Evolutionary conservation across 2,329 filamentous ascomycete genomes (phyloP).

Genomic region (Cercospora sp.): DNA sequence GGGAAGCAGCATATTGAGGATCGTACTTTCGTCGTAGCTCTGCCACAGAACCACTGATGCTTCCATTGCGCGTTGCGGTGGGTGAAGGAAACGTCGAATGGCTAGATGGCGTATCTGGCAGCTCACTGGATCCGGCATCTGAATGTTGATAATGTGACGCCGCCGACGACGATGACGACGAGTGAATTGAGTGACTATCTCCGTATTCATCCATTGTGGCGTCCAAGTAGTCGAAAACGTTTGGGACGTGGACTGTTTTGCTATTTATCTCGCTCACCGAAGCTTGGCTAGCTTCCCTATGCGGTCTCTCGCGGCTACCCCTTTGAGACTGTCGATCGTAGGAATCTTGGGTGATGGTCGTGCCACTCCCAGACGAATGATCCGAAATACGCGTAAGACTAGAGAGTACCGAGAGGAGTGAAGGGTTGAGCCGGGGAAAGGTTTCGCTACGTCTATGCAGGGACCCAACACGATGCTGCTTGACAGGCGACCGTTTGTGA

Average conservation of each 20-base stretch:
- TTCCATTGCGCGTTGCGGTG: conserved; percentile 28
- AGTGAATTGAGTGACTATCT: conserved; percentile 28
- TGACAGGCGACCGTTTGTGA: conserved; percentile 22
- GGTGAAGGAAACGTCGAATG: conserved; percentile 37
- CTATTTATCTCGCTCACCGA: conserved; percentile 21
- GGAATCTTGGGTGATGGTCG: conserved; percentile 48
- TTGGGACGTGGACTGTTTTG: conserved; percentile 20
- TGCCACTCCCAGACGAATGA: conserved; percentile 48
- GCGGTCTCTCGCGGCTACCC: conserved; percentile 20
- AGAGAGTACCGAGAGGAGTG: conserved; percentile 46
- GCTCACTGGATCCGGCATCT: conserved; percentile 35
- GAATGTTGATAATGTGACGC: conserved; percentile 38
- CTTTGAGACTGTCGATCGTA: conserved; percentile 36
- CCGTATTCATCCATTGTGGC: conserved; percentile 26
- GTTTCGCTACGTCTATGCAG: conserved; percentile 33
- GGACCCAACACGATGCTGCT: conserved; percentile 16
- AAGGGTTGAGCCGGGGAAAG: conserved; percentile 41
- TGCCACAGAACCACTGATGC: conserved; percentile 33
- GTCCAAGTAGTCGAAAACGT: conserved; percentile 37
- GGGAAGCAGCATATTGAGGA: conserved; percentile 23
- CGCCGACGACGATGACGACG: conserved; percentile 30
- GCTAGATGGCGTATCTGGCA: conserved; percentile 36
- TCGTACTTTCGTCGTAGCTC: conserved; percentile 36
- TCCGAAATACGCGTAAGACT: conserved; percentile 44
- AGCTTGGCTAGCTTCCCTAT: conserved; percentile 15